A percentile compares a stretch with the other conserved stretches of the same genome.
Evolutionary conservation across 148 eudicot genomes (phyloP).

Genomic region (Tetragonia tetragonoides): DNA sequence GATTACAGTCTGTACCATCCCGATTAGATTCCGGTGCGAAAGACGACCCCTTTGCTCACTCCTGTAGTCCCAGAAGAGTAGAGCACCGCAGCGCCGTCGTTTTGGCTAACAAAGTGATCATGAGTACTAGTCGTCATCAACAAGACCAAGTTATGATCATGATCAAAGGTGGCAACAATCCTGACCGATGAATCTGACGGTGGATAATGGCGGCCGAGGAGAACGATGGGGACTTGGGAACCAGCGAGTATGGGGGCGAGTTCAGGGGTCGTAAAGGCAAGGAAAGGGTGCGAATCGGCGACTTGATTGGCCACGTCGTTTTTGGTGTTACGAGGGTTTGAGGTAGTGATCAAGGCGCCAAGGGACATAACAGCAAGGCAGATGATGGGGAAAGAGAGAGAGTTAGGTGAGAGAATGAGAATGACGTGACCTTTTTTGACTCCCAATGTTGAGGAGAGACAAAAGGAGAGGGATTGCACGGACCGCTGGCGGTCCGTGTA

Average conservation of each 20-base stretch:
- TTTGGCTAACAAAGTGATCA: constrained; percentile 49
- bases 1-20: constrained; percentile 60
- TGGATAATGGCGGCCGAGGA: constrained; percentile 27
- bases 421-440: constrained; percentile 73
- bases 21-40: constrained; percentile 81
- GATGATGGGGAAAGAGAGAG: constrained; percentile 77
- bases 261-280: constrained; percentile 60
- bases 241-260: constrained; percentile 51
- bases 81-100: constrained; percentile 76
- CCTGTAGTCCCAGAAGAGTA: constrained; percentile 98
- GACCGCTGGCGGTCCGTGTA: constrained; percentile 57
- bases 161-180: constrained; percentile 37
- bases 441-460: constrained; percentile 47
- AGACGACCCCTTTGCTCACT: constrained; percentile 82
- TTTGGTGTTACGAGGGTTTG: constrained; percentile 72
- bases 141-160: constrained; percentile 37
- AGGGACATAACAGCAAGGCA: constrained; percentile 79
- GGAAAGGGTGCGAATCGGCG: constrained; percentile 54
- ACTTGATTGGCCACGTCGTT: constrained; percentile 64
- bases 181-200: background rate
- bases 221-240: constrained; percentile 42
- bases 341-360: constrained; percentile 86
- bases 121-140: constrained; percentile 24
- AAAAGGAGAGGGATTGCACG: constrained; percentile 57
- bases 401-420: constrained; percentile 78